phyloP scores from a whole-genome alignment of 257 asterid genomes.

The Cynanchum wilfordii region DNA sequence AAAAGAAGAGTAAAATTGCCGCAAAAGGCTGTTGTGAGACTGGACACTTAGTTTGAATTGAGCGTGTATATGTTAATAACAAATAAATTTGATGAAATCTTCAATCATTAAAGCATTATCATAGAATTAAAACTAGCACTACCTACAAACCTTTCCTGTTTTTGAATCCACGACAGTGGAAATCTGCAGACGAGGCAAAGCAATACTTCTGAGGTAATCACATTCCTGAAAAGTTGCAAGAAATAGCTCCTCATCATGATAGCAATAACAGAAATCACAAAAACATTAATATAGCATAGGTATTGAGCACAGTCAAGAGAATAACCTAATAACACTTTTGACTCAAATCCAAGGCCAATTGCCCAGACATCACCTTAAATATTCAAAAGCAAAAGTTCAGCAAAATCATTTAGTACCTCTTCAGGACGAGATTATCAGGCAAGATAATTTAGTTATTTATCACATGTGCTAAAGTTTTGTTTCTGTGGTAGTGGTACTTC shows the following conservation, averaged over 20 bases:
- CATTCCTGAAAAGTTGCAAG: slow-evolving; percentile 54
- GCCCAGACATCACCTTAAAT: too few relatives aligned
- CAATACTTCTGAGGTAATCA: slow-evolving; percentile 70
- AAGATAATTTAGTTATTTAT: too few relatives aligned
- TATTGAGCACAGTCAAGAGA: too few relatives aligned
- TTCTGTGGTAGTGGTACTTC: too few relatives aligned
- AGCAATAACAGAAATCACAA: too few relatives aligned
- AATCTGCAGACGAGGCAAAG: slow-evolving; percentile 61
- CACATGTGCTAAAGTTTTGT: neutral
- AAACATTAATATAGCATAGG: too few relatives aligned
- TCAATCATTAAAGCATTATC: neutral
- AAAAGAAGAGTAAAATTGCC: neutral
- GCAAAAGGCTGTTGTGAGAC: neutral
- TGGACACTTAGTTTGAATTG: neutral
- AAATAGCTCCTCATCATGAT: neutral
- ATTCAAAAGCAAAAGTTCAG: too few relatives aligned
- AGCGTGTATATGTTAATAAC: neutral
- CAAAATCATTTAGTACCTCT: too few relatives aligned
- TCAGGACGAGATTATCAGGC: too few relatives aligned
- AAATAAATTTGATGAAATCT: neutral
- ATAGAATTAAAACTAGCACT: neutral
- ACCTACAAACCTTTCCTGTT: slow-evolving; percentile 70
- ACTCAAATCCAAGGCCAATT: too few relatives aligned
- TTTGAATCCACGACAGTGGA: slow-evolving; percentile 82
- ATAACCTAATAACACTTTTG: too few relatives aligned